Percentiles rank a stretch among this genome's conserved stretches.
phyloP scores from a whole-genome alignment of 2,329 filamentous ascomycete species.

The Dryadomyces quercivorus region DNA sequence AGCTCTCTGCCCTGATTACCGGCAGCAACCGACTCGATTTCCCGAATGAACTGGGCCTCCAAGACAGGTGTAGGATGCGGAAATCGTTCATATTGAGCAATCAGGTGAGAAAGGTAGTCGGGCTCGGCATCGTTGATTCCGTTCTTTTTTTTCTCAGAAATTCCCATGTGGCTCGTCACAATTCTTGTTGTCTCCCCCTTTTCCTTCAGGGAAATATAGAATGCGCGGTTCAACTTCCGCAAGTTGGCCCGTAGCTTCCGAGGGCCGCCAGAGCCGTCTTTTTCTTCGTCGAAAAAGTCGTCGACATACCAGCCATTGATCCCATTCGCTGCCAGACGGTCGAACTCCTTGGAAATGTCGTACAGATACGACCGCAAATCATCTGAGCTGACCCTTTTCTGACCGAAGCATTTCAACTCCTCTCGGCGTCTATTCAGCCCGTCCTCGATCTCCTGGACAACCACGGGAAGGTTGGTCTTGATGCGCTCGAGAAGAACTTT shows the following conservation, averaged over 20 bases:
- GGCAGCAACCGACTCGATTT: slow-evolving; percentile 21
- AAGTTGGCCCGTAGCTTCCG: not conserved
- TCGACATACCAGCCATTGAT: slow-evolving; percentile 39
- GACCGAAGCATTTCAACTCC: slow-evolving; percentile 20
- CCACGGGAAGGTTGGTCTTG: slow-evolving; percentile 28
- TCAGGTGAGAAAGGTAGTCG: slow-evolving; percentile 18
- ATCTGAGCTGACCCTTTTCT: slow-evolving; percentile 26
- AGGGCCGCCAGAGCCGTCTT: not conserved
- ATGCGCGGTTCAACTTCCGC: slow-evolving; percentile 2
- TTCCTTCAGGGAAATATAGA: not conserved
- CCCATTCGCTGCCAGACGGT: slow-evolving; percentile 29
- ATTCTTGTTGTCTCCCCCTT: not conserved
- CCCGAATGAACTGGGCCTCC: slow-evolving; percentile 8
- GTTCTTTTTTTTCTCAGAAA: too few relatives aligned
- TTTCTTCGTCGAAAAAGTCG: slow-evolving; percentile 31
- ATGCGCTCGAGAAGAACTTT: slow-evolving; percentile 36
- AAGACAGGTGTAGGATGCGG: slow-evolving; percentile 14
- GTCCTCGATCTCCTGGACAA: slow-evolving; percentile 29
- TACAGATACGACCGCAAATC: slow-evolving; percentile 38
- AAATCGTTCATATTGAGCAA: slow-evolving; percentile 17
- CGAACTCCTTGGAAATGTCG: slow-evolving; percentile 30
- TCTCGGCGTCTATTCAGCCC: slow-evolving; percentile 21
- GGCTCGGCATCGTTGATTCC: not conserved
- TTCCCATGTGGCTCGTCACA: not conserved
- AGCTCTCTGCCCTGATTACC: slow-evolving; percentile 28